A percentile compares a stretch with the other conserved stretches of the same genome.
These are phyloP conservation scores for Colletotrichum eremochloae DNA, from an alignment of 2,329 filamentous ascomycete genomes.

Conservation along the genomic window DNA sequence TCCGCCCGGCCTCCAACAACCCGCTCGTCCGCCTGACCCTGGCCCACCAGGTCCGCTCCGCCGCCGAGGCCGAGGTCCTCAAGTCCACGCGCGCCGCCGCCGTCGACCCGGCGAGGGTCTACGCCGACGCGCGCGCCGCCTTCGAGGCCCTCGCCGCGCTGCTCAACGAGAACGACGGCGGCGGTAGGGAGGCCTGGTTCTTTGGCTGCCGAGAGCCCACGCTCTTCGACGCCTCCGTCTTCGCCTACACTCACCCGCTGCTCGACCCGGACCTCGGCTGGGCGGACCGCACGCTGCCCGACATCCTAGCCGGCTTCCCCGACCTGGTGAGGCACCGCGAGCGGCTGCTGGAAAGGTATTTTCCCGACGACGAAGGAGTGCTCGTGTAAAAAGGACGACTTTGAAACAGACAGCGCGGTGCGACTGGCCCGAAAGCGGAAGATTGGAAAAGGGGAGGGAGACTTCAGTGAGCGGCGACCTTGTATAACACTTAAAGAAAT, in stretches of 20 bases:
- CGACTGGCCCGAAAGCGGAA: background rate
- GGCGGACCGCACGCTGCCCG: conserved; percentile 71
- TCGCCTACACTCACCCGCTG: conserved; percentile 89
- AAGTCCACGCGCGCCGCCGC: conserved; percentile 64
- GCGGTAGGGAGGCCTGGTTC: conserved; percentile 58
- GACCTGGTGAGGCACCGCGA: conserved; percentile 69
- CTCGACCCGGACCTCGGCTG: conserved; percentile 74
- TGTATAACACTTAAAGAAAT: background rate
- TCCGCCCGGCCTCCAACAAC: conserved; percentile 72
- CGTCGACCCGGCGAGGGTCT: conserved; percentile 54
- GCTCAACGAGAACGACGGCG: conserved; percentile 50
- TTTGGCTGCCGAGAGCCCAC: conserved; percentile 68
- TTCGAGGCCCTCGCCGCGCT: conserved; percentile 61
- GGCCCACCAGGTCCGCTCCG: conserved; percentile 75
- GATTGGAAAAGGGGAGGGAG: background rate
- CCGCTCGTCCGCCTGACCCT: conserved; percentile 73
- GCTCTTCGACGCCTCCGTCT: conserved; percentile 89
- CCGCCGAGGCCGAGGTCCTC: conserved; percentile 81
- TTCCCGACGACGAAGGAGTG: conserved; percentile 25
- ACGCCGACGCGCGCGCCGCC: conserved; percentile 59
- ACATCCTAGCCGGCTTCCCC: conserved; percentile 67
- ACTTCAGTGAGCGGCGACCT: background rate
- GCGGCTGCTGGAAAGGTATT: conserved; percentile 48
- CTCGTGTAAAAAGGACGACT: conserved; percentile 2
- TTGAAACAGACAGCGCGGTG: background rate